Percentiles rank a stretch among this genome's conserved stretches.
phyloP scores from a whole-genome alignment of 306 rosid species.

The Fagus crenata region DNA sequence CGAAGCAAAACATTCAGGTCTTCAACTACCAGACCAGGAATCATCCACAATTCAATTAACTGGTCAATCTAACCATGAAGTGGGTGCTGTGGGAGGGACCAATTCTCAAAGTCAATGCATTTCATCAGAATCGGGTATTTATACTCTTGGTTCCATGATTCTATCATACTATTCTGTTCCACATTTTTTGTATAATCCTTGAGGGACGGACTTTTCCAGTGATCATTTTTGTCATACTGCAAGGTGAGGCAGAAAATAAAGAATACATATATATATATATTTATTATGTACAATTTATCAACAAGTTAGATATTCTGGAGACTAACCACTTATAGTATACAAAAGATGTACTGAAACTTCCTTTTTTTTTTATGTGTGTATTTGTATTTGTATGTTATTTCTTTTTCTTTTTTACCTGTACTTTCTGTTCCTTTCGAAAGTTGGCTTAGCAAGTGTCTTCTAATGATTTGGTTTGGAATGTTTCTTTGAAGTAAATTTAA shows the following conservation, averaged over 20 bases:
- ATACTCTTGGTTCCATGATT: neutral
- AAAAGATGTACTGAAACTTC: neutral
- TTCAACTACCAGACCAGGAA: slow-evolving; percentile 28
- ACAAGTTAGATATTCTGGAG: neutral
- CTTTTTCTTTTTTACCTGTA: neutral
- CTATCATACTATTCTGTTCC: neutral
- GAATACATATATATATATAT: neutral
- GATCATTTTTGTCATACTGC: neutral
- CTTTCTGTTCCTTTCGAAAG: neutral
- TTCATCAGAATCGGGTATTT: slow-evolving; percentile 49
- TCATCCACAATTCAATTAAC: slow-evolving; percentile 26
- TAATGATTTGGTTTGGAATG: no score
- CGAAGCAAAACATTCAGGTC: slow-evolving; percentile 33
- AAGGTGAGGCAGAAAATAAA: neutral
- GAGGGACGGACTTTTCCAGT: neutral
- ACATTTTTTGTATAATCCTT: neutral
- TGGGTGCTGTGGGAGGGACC: slow-evolving; percentile 26
- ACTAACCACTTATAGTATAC: neutral
- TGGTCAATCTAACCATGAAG: slow-evolving; percentile 29
- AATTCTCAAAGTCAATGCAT: slow-evolving; percentile 37
- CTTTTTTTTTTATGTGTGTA: neutral
- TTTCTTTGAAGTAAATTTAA: no score
- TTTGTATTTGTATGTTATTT: neutral
- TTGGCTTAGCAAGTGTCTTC: neutral
- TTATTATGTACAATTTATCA: neutral